A percentile compares a stretch with the other conserved stretches of the same genome.
These are phyloP conservation scores for Penicillium argentinense DNA, from an alignment of 495 filamentous ascomycete species.

Conservation along the genomic window DNA sequence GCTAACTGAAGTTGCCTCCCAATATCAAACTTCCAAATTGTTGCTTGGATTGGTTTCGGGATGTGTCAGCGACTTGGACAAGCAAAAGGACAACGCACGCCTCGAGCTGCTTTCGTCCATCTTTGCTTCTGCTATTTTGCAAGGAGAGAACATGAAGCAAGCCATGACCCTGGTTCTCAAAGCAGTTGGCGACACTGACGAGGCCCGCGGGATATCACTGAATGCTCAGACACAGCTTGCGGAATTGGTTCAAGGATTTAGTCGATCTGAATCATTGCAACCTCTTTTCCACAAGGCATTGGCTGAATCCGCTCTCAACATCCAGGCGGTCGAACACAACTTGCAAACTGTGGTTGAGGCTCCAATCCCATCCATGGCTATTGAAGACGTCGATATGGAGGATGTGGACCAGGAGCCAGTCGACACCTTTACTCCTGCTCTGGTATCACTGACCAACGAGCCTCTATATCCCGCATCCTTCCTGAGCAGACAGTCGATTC, in stretches of 20 bases:
- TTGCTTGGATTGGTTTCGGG: conserved; percentile 70
- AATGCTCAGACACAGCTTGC: conserved; percentile 62
- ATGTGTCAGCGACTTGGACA: conserved; percentile 61
- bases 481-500: conserved; percentile 34
- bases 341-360: conserved; percentile 64
- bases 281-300: conserved; percentile 59
- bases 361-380: conserved; percentile 29
- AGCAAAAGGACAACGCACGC: conserved; percentile 55
- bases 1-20: conserved; percentile 59
- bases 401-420: conserved; percentile 36
- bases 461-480: conserved; percentile 32
- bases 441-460: conserved; percentile 36
- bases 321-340: conserved; percentile 67
- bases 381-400: conserved; percentile 56
- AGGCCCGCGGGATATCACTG: conserved; percentile 39
- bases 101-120: conserved; percentile 59
- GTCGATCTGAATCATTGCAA: conserved; percentile 51
- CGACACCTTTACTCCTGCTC: conserved; percentile 38
- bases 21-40: conserved; percentile 70
- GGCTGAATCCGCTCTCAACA: conserved; percentile 59
- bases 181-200: conserved; percentile 31
- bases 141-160: conserved; percentile 57
- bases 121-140: conserved; percentile 60
- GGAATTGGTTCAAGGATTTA: conserved; percentile 60
- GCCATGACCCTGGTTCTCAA: conserved; percentile 63